A percentile compares a stretch with the other conserved stretches of the same genome.
Conservation (phyloP, 805 yeast genomes). For the Sungouiozyma ichnusensis region DNA sequence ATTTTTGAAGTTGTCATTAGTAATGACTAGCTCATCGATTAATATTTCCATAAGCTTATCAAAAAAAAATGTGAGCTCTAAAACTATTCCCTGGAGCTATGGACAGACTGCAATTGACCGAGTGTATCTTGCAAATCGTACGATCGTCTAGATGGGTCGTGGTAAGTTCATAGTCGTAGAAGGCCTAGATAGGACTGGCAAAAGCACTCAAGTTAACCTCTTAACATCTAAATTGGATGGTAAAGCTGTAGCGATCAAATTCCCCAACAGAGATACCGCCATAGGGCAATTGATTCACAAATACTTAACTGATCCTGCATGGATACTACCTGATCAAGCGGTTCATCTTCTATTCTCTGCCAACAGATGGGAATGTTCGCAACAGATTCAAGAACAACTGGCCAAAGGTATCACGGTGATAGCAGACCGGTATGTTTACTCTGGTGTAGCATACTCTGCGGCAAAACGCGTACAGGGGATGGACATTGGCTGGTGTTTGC, state of each 20-base stretch:
- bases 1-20: neutral
- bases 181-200: constrained; percentile 93
- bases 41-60: too few species aligned
- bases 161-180: constrained; percentile 77
- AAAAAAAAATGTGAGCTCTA: too few species aligned
- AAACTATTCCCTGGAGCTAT: too few species aligned
- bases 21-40: neutral
- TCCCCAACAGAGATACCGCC: constrained; percentile 79
- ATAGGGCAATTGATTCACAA: constrained; percentile 71
- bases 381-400: constrained; percentile 36
- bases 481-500: constrained; percentile 64
- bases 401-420: constrained; percentile 48
- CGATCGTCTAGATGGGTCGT: constrained; percentile 33
- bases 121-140: too few species aligned
- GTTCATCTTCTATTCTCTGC: constrained; percentile 86
- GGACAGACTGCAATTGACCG: too few species aligned
- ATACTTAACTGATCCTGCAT: constrained; percentile 47
- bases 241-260: constrained; percentile 48
- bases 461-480: constrained; percentile 53
- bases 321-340: constrained; percentile 58
- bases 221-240: constrained; percentile 28
- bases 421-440: constrained; percentile 80
- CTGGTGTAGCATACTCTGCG: constrained; percentile 86
- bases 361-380: constrained; percentile 80
- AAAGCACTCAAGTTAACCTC: constrained; percentile 64